A percentile compares a stretch with the other conserved stretches of the same genome.
Conservation (phyloP, 257 asterid species). For the Solanum piurae region DNA sequence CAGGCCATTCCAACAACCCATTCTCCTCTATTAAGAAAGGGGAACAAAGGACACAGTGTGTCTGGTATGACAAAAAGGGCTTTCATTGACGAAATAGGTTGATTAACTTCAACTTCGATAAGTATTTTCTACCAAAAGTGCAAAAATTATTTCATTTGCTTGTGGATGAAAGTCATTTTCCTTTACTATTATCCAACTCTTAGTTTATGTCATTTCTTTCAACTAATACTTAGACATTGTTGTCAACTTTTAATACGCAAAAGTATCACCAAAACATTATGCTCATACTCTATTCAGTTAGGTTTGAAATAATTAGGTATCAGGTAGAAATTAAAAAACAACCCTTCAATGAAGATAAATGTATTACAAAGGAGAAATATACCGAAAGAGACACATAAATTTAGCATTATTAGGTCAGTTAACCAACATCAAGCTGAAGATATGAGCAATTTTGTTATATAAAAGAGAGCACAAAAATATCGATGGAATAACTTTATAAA, state of each 20-base stretch:
- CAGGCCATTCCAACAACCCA: neutral
- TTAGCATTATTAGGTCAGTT: neutral
- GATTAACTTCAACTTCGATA: neutral
- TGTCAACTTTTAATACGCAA: neutral
- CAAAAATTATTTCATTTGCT: neutral
- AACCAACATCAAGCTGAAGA: neutral
- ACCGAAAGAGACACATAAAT: neutral
- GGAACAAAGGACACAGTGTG: neutral
- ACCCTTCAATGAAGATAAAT: neutral
- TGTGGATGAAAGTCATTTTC: neutral
- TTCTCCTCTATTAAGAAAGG: neutral
- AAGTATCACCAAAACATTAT: neutral
- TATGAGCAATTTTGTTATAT: neutral
- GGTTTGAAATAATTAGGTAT: neutral
- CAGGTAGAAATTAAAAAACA: neutral
- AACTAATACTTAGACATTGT: neutral
- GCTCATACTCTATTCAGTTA: neutral
- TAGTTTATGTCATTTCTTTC: neutral
- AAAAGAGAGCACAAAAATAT: neutral
- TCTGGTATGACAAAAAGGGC: neutral
- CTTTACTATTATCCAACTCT: neutral
- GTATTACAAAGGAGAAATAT: neutral
- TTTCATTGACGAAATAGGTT: neutral
- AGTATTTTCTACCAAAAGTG: neutral
- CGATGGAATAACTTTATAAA: neutral